A percentile compares a stretch with the other conserved stretches of the same genome.
Evolutionary conservation across 345 rosid genomes (phyloP).

Genomic region (Lenwebbia sp.): DNA sequence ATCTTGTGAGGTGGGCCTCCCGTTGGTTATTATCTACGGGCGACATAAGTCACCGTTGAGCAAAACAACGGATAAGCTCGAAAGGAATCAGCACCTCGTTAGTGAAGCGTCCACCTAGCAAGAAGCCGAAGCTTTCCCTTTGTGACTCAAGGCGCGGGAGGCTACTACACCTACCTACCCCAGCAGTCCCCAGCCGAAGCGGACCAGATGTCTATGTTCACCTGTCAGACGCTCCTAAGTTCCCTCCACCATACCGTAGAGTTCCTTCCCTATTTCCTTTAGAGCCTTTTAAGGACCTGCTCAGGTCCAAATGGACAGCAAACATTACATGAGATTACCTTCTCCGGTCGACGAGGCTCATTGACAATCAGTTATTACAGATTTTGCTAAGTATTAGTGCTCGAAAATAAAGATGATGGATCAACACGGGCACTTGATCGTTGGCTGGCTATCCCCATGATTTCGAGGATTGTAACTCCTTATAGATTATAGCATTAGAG

Average conservation of each 20-base stretch:
- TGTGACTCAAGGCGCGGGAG: no score
- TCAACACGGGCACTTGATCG: not conserved
- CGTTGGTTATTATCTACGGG: not conserved
- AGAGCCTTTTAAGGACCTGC: no score
- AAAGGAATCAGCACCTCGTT: not conserved
- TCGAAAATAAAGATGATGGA: not conserved
- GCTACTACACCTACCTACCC: no score
- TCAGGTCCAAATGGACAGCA: not conserved
- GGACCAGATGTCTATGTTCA: no score
- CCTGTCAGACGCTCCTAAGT: fast-evolving
- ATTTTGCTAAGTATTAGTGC: not conserved
- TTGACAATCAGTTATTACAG: not conserved
- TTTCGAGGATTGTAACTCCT: not conserved
- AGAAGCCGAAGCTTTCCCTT: no score
- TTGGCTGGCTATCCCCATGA: not conserved
- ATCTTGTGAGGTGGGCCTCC: not conserved
- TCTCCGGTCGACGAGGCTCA: not conserved
- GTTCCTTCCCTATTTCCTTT: no score
- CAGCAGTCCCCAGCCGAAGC: no score
- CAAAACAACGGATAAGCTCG: not conserved
- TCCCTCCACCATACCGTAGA: no score
- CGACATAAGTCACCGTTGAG: not conserved
- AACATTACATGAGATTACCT: not conserved
- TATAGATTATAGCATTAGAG: not conserved
- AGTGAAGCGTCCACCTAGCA: not conserved